Evolutionary conservation across 176 grass and related monocot species (phyloP).

Genomic region (Oryza meyeriana): DNA sequence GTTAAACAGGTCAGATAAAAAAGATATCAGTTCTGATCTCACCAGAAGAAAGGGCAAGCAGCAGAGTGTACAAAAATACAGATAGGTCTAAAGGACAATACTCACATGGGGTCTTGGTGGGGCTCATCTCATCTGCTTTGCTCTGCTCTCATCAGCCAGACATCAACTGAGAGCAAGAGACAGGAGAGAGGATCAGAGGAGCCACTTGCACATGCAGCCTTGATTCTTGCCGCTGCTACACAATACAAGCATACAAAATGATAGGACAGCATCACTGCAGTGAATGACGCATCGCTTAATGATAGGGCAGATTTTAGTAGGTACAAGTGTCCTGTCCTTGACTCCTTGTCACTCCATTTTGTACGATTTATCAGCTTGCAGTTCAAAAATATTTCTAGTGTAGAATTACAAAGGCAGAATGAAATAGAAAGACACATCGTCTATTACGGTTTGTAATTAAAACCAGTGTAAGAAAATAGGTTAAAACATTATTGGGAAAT

Average conservation of each 20-base stretch:
- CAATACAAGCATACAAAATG: conserved; percentile 18
- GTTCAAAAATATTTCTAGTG: background rate
- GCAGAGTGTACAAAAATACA: conserved; percentile 11
- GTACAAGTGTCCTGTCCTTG: background rate
- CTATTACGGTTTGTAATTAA: background rate
- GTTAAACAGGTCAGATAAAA: background rate
- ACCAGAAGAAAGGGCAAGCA: background rate
- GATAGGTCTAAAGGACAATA: conserved; percentile 9
- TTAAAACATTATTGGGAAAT: background rate
- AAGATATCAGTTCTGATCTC: background rate
- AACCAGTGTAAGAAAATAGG: background rate
- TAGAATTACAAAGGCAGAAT: background rate
- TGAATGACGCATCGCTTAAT: background rate
- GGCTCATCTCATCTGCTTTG: conserved; percentile 16
- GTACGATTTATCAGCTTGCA: background rate
- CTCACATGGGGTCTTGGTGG: conserved; percentile 32
- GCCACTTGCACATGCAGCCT: conserved; percentile 27
- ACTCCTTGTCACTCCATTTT: background rate
- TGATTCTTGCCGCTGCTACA: background rate
- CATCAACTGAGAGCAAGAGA: conserved; percentile 25
- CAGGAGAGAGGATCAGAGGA: conserved; percentile 14
- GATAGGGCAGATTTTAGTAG: background rate
- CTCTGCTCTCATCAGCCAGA: conserved; percentile 2
- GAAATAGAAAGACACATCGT: background rate
- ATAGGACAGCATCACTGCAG: background rate